Conservation (phyloP, 352 stramenopile genomes). For the Elongisporangium undulatum region DNA sequence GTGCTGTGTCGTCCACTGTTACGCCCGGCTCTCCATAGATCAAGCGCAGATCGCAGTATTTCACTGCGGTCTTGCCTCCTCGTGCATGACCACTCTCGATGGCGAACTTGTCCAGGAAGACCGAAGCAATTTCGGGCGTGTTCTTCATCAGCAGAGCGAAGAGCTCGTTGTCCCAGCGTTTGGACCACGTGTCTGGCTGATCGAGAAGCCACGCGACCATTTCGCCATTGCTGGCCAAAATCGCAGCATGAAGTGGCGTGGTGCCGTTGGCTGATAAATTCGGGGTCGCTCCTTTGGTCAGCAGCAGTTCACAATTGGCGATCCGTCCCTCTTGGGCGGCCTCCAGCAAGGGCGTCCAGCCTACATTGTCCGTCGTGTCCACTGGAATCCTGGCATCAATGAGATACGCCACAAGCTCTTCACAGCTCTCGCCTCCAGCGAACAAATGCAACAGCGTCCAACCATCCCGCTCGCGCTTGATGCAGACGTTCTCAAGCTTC, state of each 20-base stretch:
- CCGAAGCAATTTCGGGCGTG: not conserved
- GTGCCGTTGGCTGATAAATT: not conserved
- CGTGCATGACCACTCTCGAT: not conserved
- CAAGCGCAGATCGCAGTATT: not conserved
- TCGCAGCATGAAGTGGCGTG: not conserved
- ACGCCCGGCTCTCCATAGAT: not conserved
- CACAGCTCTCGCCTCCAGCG: slow-evolving; percentile 11
- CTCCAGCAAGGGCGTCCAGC: not conserved
- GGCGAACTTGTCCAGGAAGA: not conserved
- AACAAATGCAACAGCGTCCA: slow-evolving; percentile 16
- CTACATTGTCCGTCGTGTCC: not conserved
- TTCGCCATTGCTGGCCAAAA: not conserved
- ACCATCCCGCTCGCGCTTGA: slow-evolving; percentile 10
- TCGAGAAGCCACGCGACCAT: not conserved
- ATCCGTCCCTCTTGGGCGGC: not conserved
- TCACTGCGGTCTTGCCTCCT: not conserved
- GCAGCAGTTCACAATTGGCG: not conserved
- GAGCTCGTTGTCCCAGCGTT: not conserved
- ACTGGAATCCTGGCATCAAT: not conserved
- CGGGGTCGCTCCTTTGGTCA: not conserved
- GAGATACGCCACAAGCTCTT: slow-evolving; percentile 1
- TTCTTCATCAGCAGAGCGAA: not conserved
- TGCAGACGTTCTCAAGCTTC: slow-evolving; percentile 4
- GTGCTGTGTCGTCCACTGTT: not conserved
- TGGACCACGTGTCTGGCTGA: not conserved